A percentile compares a stretch with the other conserved stretches of the same genome.
These are phyloP conservation scores for Breviolum minutum DNA, from an alignment of 73 alveolate genomes.

Conservation along the genomic window DNA sequence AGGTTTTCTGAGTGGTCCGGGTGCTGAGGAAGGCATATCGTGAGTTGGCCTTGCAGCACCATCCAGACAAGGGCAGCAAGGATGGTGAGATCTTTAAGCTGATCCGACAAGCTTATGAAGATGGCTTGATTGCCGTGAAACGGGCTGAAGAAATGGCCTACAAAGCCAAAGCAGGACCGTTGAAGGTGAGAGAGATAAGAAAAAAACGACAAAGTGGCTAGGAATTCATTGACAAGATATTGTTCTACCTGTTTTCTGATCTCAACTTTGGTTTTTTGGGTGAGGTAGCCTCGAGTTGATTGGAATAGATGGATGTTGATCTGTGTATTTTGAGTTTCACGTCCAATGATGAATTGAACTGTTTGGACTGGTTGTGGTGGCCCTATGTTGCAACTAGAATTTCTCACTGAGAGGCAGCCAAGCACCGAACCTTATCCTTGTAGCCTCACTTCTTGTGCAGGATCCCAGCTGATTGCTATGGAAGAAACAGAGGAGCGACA, in stretches of 20 bases:
- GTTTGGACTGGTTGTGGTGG: neutral
- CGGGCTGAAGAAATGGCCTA: constrained; percentile 23
- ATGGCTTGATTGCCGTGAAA: constrained; percentile 36
- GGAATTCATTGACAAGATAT: too few species aligned
- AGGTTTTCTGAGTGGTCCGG: too few species aligned
- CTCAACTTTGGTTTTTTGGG: too few species aligned
- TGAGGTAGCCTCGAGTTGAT: too few species aligned
- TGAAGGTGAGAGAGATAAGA: neutral
- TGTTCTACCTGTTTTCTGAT: too few species aligned
- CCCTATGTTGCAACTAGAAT: neutral
- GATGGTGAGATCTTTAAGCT: constrained; percentile 12
- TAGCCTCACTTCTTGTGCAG: neutral
- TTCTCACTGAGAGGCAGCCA: neutral
- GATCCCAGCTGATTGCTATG: neutral
- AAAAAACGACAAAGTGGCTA: neutral
- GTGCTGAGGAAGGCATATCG: constrained; percentile 61
- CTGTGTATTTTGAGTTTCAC: too few species aligned
- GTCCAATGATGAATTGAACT: too few species aligned
- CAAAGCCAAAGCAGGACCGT: neutral
- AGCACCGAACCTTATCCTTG: too few species aligned
- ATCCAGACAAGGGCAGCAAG: constrained; percentile 50
- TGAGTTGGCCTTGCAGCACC: constrained; percentile 41
- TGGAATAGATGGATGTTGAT: too few species aligned
- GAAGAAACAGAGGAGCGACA: constrained; percentile 30
- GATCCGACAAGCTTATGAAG: constrained; percentile 54